Base-by-base conservation (phyloP, 2,329 filamentous ascomycete species). In the Ambrosiella beaveri region DNA sequence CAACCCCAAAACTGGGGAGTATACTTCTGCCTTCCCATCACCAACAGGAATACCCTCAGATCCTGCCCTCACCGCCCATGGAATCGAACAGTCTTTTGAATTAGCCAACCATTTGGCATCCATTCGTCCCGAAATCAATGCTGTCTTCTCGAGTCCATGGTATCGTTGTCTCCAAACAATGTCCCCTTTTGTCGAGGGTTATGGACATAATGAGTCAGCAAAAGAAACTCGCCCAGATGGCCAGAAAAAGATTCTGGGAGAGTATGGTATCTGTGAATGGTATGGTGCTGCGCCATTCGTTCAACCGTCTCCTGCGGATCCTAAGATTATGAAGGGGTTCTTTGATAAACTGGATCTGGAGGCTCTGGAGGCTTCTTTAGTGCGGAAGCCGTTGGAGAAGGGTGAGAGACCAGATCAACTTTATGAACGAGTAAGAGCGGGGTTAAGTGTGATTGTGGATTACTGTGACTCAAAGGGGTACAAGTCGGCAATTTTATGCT, bases 1-100 rank as follows among this genome's bases (percentile, higher is more conserved):
- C 61, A 84, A 97, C 70, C 81, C 82, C 51, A 73, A 77, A 61
- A 91, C 87, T 41, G 91, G 93, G 57, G 77, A 76, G 64, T 97
- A 97, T 73, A 79, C 77, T 57, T 75, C 85, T 27, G 75, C 75
- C 60, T 81, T 93, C 63, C 81, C 77, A 47, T 88, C 87, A 41
- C 91, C 93, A 0, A 97, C 93, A 5, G 86, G 87, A 57, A 89
- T 95, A 62, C 78, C 90, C 3, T 85, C 86, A 35, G 93, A 98
- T 67, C 90, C 90, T 51, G 84, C 88, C 8, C 78, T 98, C 64
- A 89, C 90, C 7, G 82, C 86, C 19, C 84, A 97, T 66, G 93
- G 93, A 59, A 85, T 94, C 45, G 76, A 81, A 56, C 93, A 98
- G 73, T 82, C 89, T 19, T 75, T 80, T 61, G 83, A 97, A 70